Base-by-base conservation (phyloP, 108 stramenopile species). In the Bacterosira constricta region DNA sequence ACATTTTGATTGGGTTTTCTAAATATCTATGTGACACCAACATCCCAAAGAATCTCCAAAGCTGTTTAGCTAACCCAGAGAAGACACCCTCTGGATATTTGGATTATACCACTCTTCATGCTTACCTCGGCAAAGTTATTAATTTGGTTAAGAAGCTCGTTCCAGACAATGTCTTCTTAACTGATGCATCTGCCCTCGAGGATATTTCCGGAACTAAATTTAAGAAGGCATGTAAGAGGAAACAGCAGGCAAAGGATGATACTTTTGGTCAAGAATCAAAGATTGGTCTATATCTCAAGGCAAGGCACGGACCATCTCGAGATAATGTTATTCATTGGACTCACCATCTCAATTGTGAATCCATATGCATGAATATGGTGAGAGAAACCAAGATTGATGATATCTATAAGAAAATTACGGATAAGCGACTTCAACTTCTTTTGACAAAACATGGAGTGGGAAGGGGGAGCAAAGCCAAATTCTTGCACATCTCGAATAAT, bases 201-300 rank as follows among this genome's bases (percentile, higher is more conserved):
- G 29, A 51, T 52, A 54, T 66, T 15, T 69, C 55, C 3, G 67
- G 54, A 10, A 18, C 38, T 29, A 21, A 55, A 17, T 69, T 69
- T 26, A 27, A 41, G 54, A 69, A 27, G 67, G 67, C 47, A 1
- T 69, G 67, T 36, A 37, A 57, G 41, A 41, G 67, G 5, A 41
- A 25, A 8, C 67, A 69, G 23, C 8, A 15, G 34, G 13, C 18
- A 5, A 69, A 69, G 25, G 37, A 38, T 55, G 34, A 69, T 46
- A 69, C 38, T 7, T 69, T 69, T 44, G 67, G 67, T 6, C 53
- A 55, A 23, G 67, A 69, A 27, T 57, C 67, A 3, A 69, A 57
- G 34, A 30, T 69, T 55, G 67, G 42, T 2, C 15, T 69, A 25
- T 69, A 69, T 30, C 53, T 35, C 6, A 30, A 18, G 5, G 53